Percentiles rank a stretch among this genome's conserved stretches.
Evolutionary conservation across 371 early-diverging fungal genomes (phyloP).

Genomic region (Lichtheimia ornata): DNA sequence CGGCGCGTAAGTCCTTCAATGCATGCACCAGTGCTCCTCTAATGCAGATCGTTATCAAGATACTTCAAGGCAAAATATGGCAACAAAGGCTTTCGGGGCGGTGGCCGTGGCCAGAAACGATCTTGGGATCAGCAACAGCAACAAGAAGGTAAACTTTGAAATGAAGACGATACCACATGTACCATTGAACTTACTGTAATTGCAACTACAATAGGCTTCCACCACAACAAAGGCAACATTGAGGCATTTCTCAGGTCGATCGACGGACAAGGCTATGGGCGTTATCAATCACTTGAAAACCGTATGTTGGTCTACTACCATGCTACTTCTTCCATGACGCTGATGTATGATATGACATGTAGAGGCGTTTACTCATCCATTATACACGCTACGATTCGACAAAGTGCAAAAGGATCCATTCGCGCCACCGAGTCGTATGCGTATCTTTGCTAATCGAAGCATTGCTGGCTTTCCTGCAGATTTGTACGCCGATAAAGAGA

Average conservation of each 20-base stretch:
- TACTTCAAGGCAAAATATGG: conserved; percentile 9
- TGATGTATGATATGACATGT: too few species aligned
- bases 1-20: neutral
- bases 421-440: conserved; percentile 46
- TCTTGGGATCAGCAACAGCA: conserved; percentile 1
- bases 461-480: conserved; percentile 29
- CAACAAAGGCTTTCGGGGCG: conserved; percentile 2
- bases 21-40: too few species aligned
- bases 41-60: too few species aligned
- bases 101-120: neutral
- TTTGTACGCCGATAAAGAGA: neutral
- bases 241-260: neutral
- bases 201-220: too few species aligned
- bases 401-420: conserved; percentile 46
- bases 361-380: conserved; percentile 4
- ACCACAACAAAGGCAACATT: neutral
- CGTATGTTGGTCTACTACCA: neutral
- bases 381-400: conserved; percentile 31
- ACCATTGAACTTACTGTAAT: too few species aligned
- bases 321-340: neutral
- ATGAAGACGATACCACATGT: too few species aligned
- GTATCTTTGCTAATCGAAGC: conserved; percentile 26
- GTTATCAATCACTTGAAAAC: neutral
- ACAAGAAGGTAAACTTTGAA: neutral
- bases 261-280: neutral